Conservation (phyloP, 2,329 filamentous ascomycete genomes). For the Beauveria medogensis region DNA sequence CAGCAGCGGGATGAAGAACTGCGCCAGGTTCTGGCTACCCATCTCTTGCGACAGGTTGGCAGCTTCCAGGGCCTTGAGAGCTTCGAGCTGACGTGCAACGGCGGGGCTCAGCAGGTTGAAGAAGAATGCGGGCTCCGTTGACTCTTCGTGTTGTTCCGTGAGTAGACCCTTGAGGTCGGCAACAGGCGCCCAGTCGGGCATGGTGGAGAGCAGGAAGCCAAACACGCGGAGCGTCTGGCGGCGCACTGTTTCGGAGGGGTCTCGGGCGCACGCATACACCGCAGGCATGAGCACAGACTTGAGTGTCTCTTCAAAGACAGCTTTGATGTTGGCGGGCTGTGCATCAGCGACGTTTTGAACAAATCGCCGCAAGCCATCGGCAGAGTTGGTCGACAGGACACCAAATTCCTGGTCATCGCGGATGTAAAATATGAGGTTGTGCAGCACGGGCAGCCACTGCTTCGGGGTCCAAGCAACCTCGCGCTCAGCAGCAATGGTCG, state of each 20-base stretch:
- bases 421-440: slow-evolving; percentile 85
- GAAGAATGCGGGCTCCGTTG: slow-evolving; percentile 67
- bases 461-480: slow-evolving; percentile 52
- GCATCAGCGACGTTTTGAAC: slow-evolving; percentile 53
- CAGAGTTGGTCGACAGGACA: slow-evolving; percentile 71
- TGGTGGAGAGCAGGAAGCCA: slow-evolving; percentile 64
- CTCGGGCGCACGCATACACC: slow-evolving; percentile 66
- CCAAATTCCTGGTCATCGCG: slow-evolving; percentile 82
- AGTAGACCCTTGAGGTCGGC: slow-evolving; percentile 67
- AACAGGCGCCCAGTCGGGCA: slow-evolving; percentile 62
- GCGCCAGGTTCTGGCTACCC: slow-evolving; percentile 68
- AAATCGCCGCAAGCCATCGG: slow-evolving; percentile 71
- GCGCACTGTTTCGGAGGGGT: slow-evolving; percentile 75
- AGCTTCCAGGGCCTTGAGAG: slow-evolving; percentile 66
- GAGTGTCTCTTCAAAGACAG: slow-evolving; percentile 51
- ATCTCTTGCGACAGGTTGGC: slow-evolving; percentile 59
- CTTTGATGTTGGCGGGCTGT: slow-evolving; percentile 26
- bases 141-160: slow-evolving; percentile 53
- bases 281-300: slow-evolving; percentile 62
- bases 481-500: slow-evolving; percentile 56
- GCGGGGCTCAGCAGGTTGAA: slow-evolving; percentile 87
- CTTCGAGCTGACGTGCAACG: slow-evolving; percentile 74
- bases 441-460: slow-evolving; percentile 81
- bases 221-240: slow-evolving; percentile 74
- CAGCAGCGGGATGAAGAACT: slow-evolving; percentile 82